phyloP scores from a whole-genome alignment of 2,329 filamentous ascomycete species.

The Coccinonectria pachysandricola region DNA sequence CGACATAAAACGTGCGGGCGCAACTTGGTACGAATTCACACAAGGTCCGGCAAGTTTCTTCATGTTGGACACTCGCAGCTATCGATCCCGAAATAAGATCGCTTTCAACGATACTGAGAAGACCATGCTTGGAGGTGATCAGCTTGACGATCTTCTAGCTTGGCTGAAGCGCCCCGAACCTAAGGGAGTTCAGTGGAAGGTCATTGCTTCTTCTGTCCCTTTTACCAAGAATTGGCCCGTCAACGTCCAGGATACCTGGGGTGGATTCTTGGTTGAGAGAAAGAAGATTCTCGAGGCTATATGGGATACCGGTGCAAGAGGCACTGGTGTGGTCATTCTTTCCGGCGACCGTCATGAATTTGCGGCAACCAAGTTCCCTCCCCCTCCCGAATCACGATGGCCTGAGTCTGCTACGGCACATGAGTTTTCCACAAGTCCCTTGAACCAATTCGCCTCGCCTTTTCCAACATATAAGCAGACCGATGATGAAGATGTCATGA shows the following conservation, averaged over 20 bases:
- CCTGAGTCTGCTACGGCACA: conserved; percentile 57
- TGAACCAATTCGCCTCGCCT: conserved; percentile 91
- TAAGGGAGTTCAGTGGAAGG: conserved; percentile 79
- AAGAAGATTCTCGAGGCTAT: conserved; percentile 74
- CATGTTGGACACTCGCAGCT: conserved; percentile 83
- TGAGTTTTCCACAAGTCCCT: conserved; percentile 83
- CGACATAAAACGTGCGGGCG: conserved; percentile 32
- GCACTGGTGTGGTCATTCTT: conserved; percentile 70
- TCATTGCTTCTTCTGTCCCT: conserved; percentile 80
- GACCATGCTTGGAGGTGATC: conserved; percentile 75
- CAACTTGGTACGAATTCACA: conserved; percentile 81
- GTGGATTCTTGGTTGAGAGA: conserved; percentile 77
- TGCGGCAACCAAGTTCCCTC: conserved; percentile 71
- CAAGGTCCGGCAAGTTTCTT: conserved; percentile 92
- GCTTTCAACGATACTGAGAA: conserved; percentile 56
- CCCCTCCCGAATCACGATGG: conserved; percentile 51
- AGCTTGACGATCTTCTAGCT: conserved; percentile 67
- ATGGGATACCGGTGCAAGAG: conserved; percentile 72
- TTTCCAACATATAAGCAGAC: conserved; percentile 72
- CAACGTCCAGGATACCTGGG: conserved; percentile 85
- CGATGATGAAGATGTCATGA: conserved; percentile 69
- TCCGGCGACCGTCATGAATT: conserved; percentile 97
- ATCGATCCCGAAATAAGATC: conserved; percentile 59
- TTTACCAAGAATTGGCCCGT: conserved; percentile 98
- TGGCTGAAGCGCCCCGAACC: conserved; percentile 68